Evolutionary conservation across 2,329 filamentous ascomycete genomes (phyloP), one percentile per base, ranked within the genome.

Genomic region (Colletotrichum sp.): DNA sequence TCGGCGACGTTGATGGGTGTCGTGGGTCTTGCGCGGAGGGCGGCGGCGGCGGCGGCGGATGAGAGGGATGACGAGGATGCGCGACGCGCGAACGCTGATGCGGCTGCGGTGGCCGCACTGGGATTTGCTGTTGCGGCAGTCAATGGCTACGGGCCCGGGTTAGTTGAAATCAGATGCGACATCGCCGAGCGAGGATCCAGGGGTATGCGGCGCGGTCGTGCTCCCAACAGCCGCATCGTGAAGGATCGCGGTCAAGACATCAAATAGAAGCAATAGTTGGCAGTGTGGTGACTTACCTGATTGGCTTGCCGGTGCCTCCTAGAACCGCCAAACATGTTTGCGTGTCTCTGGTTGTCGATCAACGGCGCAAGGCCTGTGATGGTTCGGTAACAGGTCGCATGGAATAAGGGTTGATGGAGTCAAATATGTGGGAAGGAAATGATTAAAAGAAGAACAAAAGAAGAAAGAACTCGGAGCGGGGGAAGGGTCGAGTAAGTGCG

Each of bases 31-130:
- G 94, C 94, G 82, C 94, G 93, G 75, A 99, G 90, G 63, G 96
- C 96, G 32, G 96, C 93, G 18, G 95, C 96, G 8, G 96, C 96
- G 15, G 96, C 96, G 8, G 96, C 95, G 44, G 94, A 93, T 55
- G 96, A 98, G 59, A 98, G 89, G 75, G 92, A 92, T 76, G 87
- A 88, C 84, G 90, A 91, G 80, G 93, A 90, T 84, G 91, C 90
- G 81, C 90, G 92, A 80, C 91, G 92, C 82, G 94, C 90, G 85
- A 96, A 98, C 75, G 96, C 96, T 83, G 95, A 94, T 76, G 92
- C 92, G 76, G 96, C 96, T 72, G 95, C 95, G 63, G 94, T 93
- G 71, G 96, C 92, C 74, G 95, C 96, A 81, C 93, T 93, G 72
- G 94, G 89, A 81, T 92, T 93, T 67, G 92, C 92, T 72, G 93